Conservation (phyloP, 371 early-diverging fungal species). For the Rhizopus arrhizus region DNA sequence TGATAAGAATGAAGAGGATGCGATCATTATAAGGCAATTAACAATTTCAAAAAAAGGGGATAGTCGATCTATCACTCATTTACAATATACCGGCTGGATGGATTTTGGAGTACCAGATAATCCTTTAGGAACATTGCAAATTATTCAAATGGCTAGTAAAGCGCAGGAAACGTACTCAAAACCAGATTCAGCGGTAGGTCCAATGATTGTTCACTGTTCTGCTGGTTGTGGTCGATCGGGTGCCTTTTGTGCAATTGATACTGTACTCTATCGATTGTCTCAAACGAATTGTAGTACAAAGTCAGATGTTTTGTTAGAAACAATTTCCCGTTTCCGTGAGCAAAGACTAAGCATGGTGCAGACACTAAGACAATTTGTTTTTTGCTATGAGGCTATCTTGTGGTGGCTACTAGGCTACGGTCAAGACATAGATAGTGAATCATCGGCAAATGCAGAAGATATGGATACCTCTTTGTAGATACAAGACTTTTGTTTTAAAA, state of each 20-base stretch:
- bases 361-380: conserved; percentile 84
- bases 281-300: conserved; percentile 11
- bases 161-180: conserved; percentile 33
- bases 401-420: conserved; percentile 55
- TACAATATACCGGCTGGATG: conserved; percentile 91
- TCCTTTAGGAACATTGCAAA: conserved; percentile 59
- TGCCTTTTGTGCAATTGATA: conserved; percentile 86
- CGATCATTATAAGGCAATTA: conserved; percentile 31
- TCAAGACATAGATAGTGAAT: not conserved
- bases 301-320: conserved; percentile 62
- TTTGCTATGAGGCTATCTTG: conserved; percentile 87
- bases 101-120: conserved; percentile 82
- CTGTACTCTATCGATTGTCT: conserved; percentile 49
- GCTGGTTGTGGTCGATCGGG: conserved; percentile 99
- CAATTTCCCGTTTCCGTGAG: conserved; percentile 73
- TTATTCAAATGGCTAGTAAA: conserved; percentile 64
- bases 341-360: conserved; percentile 89
- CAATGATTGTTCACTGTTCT: conserved; percentile 92
- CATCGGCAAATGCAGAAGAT: not conserved
- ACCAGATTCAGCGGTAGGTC: conserved; percentile 42
- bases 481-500: not conserved
- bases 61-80: conserved; percentile 58
- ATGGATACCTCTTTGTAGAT: conserved; percentile 26
- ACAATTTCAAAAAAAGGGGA: conserved; percentile 12
- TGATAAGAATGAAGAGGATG: conserved; percentile 33